phyloP scores from a whole-genome alignment of 345 rosid genomes.

The Populus alba region DNA sequence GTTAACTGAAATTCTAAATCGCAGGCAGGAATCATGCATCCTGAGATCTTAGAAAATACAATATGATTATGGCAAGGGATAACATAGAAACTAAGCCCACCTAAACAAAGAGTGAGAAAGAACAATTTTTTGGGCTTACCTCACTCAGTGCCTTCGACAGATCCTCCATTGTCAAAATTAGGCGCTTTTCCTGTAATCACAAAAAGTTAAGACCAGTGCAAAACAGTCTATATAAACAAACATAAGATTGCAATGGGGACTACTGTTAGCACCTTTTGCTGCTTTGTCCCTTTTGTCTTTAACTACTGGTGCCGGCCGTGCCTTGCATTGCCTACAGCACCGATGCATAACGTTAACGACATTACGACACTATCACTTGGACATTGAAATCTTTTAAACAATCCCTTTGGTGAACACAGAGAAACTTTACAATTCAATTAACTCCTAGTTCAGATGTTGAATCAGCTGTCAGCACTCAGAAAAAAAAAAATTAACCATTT shows the following conservation, averaged over 20 bases:
- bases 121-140: conserved; percentile 38
- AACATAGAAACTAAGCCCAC: background rate
- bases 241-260: background rate
- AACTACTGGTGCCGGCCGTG: conserved; percentile 73
- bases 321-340: conserved; percentile 78
- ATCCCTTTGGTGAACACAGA: background rate
- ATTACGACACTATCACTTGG: background rate
- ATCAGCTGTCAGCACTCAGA: too few species aligned
- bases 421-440: background rate
- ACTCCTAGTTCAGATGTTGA: background rate
- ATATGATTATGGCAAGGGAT: background rate
- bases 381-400: background rate
- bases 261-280: conserved; percentile 65
- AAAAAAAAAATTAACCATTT: background rate
- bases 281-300: conserved; percentile 93
- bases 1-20: too few species aligned
- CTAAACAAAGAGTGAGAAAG: background rate
- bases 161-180: conserved; percentile 87
- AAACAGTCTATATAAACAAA: background rate
- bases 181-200: conserved; percentile 73
- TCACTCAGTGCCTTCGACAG: conserved; percentile 83
- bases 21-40: too few species aligned
- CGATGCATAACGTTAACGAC: too few species aligned
- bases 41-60: too few species aligned
- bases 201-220: conserved; percentile 14